Evolutionary conservation across 2,329 filamentous ascomycete species (phyloP).

Genomic region (Blastomyces emzantsi): DNA sequence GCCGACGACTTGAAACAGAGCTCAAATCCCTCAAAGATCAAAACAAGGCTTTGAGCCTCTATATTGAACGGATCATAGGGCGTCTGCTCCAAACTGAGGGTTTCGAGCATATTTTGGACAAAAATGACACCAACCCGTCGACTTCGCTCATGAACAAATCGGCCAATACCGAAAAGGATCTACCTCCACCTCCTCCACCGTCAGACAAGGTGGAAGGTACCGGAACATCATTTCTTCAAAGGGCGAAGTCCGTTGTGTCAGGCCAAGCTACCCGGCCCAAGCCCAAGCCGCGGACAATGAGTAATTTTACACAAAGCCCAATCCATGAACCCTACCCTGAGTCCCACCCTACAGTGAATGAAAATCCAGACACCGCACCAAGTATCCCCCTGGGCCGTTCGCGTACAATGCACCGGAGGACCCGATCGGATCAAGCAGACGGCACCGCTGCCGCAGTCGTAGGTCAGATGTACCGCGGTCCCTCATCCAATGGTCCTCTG

Average conservation of each 20-base stretch:
- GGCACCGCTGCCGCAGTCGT: conserved; percentile 59
- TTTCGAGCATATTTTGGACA: conserved; percentile 87
- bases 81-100: conserved; percentile 88
- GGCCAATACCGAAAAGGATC: conserved; percentile 60
- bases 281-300: conserved; percentile 38
- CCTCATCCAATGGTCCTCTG: conserved; percentile 42
- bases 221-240: conserved; percentile 45
- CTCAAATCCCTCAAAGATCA: conserved; percentile 75
- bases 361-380: conserved; percentile 41
- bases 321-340: conserved; percentile 10
- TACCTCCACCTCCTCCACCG: conserved; percentile 70
- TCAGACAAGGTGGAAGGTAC: conserved; percentile 43
- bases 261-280: conserved; percentile 30
- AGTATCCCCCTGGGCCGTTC: conserved; percentile 40
- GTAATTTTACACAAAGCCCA: conserved; percentile 30
- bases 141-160: conserved; percentile 21
- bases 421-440: conserved; percentile 41
- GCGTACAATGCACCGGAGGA: conserved; percentile 39
- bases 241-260: conserved; percentile 53
- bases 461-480: conserved; percentile 79
- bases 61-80: conserved; percentile 99
- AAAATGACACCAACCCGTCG: conserved; percentile 49
- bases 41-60: conserved; percentile 93
- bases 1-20: conserved; percentile 66
- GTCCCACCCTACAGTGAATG: conserved; percentile 30